Evolutionary conservation across 805 yeast genomes (phyloP).

Genomic region (Barnettozyma salicaria): DNA sequence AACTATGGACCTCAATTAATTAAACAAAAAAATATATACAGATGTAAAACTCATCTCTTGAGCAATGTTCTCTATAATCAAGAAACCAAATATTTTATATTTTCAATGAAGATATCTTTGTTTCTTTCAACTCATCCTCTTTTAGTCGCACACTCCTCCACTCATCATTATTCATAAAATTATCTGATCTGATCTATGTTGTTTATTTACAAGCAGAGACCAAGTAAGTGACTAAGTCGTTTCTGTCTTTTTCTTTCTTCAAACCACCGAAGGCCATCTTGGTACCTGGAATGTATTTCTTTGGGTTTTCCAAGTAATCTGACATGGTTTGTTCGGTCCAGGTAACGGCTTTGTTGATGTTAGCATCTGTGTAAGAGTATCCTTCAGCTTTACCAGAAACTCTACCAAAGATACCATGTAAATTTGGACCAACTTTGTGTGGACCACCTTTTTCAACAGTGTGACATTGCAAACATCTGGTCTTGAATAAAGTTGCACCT

Average conservation of each 20-base stretch:
- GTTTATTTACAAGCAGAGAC: constrained; percentile 43
- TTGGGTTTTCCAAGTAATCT: constrained; percentile 98
- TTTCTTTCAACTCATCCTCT: too few species aligned
- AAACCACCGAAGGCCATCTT: constrained; percentile 99
- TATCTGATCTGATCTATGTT: neutral
- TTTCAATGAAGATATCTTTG: too few species aligned
- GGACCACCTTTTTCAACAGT: constrained; percentile 95
- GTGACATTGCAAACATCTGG: constrained; percentile 99
- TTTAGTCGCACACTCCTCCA: too few species aligned
- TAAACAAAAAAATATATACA: too few species aligned
- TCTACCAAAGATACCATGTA: constrained; percentile 93
- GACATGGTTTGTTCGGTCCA: constrained; percentile 88
- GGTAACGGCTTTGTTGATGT: constrained; percentile 87
- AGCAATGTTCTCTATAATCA: too few species aligned
- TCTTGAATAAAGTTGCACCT: constrained; percentile 98
- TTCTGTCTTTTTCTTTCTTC: constrained; percentile 98
- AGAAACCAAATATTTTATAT: too few species aligned
- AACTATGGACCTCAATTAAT: too few species aligned
- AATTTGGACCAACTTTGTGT: constrained; percentile 98
- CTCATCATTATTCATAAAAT: neutral
- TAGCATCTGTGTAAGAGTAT: constrained; percentile 96
- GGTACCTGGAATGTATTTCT: constrained; percentile 99
- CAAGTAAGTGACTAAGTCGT: constrained; percentile 90
- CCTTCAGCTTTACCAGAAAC: constrained; percentile 88
- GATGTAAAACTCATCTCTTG: too few species aligned